Percentiles rank a stretch among this genome's conserved stretches.
phyloP scores from a whole-genome alignment of 2,329 filamentous ascomycete species.

The Cadophora gregata region DNA sequence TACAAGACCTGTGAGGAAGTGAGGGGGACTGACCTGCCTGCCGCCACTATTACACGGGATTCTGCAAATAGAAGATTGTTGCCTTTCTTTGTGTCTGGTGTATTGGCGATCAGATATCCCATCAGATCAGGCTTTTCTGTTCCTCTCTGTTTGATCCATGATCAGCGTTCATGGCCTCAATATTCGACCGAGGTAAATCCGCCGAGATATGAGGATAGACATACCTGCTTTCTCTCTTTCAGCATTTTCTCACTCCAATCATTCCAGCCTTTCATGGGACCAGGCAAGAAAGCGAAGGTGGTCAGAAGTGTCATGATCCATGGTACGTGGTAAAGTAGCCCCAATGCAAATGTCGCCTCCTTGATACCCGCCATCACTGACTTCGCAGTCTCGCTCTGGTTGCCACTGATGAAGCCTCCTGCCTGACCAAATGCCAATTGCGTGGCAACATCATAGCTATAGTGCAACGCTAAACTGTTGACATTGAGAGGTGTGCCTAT shows the following conservation, averaged over 20 bases:
- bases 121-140: conserved; percentile 30
- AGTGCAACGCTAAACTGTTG: conserved; percentile 27
- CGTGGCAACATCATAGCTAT: conserved; percentile 33
- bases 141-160: neutral
- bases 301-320: conserved; percentile 30
- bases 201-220: neutral
- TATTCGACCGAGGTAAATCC: too few relatives aligned
- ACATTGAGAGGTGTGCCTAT: conserved; percentile 14
- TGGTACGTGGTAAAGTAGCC: conserved; percentile 27
- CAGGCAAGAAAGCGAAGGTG: conserved; percentile 26
- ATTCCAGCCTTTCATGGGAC: conserved; percentile 28
- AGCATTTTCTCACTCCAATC: conserved; percentile 29
- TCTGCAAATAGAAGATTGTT: conserved; percentile 9
- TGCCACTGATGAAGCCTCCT: conserved; percentile 26
- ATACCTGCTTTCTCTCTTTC: conserved; percentile 20
- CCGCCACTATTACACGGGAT: conserved; percentile 28
- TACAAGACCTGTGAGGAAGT: neutral
- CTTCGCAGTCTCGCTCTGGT: conserved; percentile 15
- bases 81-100: conserved; percentile 5
- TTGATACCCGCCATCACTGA: conserved; percentile 27
- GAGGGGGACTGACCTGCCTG: conserved; percentile 29
- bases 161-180: neutral
- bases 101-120: conserved; percentile 25
- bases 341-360: conserved; percentile 24
- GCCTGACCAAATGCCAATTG: conserved; percentile 27